Conservation (phyloP, 805 yeast genomes). For the Clavispora vitiphila region DNA sequence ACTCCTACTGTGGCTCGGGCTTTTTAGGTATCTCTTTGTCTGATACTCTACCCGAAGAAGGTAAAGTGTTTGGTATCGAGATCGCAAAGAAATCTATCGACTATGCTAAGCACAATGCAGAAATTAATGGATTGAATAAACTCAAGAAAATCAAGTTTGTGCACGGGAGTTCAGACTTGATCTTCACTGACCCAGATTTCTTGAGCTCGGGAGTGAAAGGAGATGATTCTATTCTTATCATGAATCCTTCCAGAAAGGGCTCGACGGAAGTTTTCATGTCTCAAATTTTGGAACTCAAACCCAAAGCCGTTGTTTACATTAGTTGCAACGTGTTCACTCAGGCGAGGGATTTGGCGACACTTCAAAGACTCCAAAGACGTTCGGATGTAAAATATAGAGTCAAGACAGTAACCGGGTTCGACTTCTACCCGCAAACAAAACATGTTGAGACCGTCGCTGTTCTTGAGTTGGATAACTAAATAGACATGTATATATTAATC, state of each 20-base stretch:
- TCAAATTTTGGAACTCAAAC: constrained; percentile 34
- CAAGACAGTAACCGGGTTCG: constrained; percentile 33
- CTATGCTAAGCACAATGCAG: constrained; percentile 36
- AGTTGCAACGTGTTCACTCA: constrained; percentile 45
- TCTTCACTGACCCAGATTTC: constrained; percentile 27
- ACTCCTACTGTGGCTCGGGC: constrained; percentile 45
- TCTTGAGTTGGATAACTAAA: constrained; percentile 19
- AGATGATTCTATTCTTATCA: constrained; percentile 29
- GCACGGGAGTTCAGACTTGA: constrained; percentile 33
- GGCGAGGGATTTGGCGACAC: constrained; percentile 36
- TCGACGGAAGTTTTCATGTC: constrained; percentile 28
- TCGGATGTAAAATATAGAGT: constrained; percentile 12
- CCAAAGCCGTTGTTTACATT: constrained; percentile 34
- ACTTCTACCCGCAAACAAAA: constrained; percentile 53
- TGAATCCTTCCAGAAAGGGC: constrained; percentile 45
- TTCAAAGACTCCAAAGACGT: constrained; percentile 19
- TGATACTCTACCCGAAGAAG: constrained; percentile 21
- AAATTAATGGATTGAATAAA: constrained; percentile 29
- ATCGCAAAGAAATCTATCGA: constrained; percentile 27
- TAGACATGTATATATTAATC: neutral
- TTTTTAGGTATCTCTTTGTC: constrained; percentile 38
- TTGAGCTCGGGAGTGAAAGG: constrained; percentile 24
- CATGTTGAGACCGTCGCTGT: constrained; percentile 55
- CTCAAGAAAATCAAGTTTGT: constrained; percentile 28
- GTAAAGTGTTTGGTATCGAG: constrained; percentile 40